phyloP scores from a whole-genome alignment of 441 rosid genomes.

The Syzygium malaccense region DNA sequence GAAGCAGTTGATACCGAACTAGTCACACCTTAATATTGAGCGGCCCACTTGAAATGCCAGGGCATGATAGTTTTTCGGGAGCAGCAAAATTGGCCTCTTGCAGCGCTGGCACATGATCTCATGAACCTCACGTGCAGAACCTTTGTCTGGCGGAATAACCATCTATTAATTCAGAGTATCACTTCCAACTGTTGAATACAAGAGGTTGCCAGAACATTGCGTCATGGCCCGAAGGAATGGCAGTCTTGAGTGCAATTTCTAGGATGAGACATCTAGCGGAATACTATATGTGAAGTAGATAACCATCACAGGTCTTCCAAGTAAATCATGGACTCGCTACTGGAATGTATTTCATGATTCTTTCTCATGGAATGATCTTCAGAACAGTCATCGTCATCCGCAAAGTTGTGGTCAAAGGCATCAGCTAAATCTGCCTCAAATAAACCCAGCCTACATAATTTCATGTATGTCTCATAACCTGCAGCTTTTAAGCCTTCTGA shows the following conservation, averaged over 20 bases:
- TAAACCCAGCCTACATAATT: slow-evolving; percentile 52
- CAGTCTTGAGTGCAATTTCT: not conserved
- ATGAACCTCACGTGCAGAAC: not conserved
- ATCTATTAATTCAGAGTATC: not conserved
- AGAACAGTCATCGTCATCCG: slow-evolving; percentile 2
- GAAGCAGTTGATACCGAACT: not conserved
- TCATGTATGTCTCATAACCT: slow-evolving; percentile 42
- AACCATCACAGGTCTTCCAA: slow-evolving; percentile 51
- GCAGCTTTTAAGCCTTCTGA: slow-evolving; percentile 60
- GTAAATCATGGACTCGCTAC: slow-evolving; percentile 45
- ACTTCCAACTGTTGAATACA: not conserved
- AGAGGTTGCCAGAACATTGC: not conserved
- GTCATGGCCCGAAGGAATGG: not conserved
- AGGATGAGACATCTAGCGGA: not conserved
- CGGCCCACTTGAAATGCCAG: not conserved
- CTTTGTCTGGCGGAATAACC: not conserved
- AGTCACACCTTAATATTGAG: not conserved
- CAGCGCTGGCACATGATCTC: not conserved
- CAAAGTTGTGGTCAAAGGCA: slow-evolving; percentile 52
- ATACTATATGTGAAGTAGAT: not conserved
- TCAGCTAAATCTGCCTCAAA: slow-evolving; percentile 62
- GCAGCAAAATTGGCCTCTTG: not conserved
- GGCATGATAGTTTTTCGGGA: not conserved
- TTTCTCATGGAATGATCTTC: slow-evolving; percentile 20
- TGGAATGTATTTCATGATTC: slow-evolving; percentile 32